phyloP scores from a whole-genome alignment of 2,329 filamentous ascomycete species.

The Fusarium palustre region DNA sequence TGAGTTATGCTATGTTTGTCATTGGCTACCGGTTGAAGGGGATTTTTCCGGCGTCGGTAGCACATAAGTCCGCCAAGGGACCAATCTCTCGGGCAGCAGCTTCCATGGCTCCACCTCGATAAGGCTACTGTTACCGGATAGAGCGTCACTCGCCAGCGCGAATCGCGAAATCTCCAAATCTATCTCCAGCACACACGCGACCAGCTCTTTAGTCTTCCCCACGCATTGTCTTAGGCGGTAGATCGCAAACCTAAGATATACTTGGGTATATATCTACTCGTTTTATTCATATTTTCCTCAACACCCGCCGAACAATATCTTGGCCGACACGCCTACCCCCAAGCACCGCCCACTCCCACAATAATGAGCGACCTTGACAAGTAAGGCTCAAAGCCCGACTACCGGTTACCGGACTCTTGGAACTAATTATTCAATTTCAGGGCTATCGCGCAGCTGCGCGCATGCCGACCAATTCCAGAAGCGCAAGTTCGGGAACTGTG shows the following conservation, averaged over 20 bases:
- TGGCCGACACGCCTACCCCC: conserved; percentile 40
- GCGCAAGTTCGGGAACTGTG: conserved; percentile 95
- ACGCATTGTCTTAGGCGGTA: not conserved
- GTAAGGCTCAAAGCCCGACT: conserved; percentile 60
- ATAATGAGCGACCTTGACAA: conserved; percentile 94
- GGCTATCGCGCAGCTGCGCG: conserved; percentile 93
- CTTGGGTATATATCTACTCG: conserved; percentile 28
- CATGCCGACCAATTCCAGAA: conserved; percentile 96
- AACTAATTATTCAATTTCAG: conserved; percentile 59
- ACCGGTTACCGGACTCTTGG: conserved; percentile 10
- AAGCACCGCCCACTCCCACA: conserved; percentile 35
- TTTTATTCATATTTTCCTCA: conserved; percentile 41
- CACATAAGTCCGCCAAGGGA: conserved; percentile 32
- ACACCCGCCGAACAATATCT: conserved; percentile 19
- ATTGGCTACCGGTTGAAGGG: conserved; percentile 41
- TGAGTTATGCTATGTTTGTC: conserved; percentile 35
- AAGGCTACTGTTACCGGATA: not conserved
- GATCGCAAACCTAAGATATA: not conserved
- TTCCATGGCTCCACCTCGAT: conserved; percentile 8
- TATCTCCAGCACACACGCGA: conserved; percentile 24
- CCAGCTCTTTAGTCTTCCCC: conserved; percentile 8
- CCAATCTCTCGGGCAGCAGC: conserved; percentile 17
- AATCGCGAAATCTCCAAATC: conserved; percentile 40
- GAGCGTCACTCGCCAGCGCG: conserved; percentile 22
- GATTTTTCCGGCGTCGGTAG: conserved; percentile 14